Evolutionary conservation across 2,329 filamentous ascomycete species (phyloP), one percentile per base, ranked within the genome.

Genomic region (Chrysoporthe austroafricana): DNA sequence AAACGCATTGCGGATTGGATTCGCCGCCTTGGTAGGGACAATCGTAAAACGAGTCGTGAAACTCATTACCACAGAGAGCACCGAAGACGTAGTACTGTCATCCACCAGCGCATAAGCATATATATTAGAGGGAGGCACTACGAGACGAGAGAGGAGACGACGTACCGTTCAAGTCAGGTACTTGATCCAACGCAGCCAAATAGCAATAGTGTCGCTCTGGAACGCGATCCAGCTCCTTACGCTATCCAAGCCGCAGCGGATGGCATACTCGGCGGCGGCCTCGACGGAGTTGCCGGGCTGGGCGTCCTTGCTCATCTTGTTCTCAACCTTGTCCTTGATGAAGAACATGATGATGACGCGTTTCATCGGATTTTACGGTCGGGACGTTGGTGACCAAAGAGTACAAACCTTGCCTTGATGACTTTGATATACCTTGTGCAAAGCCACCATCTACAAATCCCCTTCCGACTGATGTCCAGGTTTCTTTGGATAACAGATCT

Each of bases 161-260:
- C 67, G 26, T 77, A 85, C 84, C 32, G 85, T 83, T 71, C 89
- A 90, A 1, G 87, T 85, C 36, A 84, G 83, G 81, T 88, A 91
- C 74, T 93, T 94, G 1, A 91, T 80, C 91, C 91, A 94, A 66
- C 91, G 84, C 21, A 93, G 87, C 72, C 93, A 94, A 1, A 94
- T 82, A 0, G 91, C 90, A 3, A 94, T 91, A 5, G 89, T 88
- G 64, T 91, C 87, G 13, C 84, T 83, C 75, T 94, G 91, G 16
- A 94, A 21, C 21, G 21, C 21, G 21, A 21, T 21, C 21, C 21
- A 21, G 21, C 21, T 21, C 21, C 21, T 21, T 21, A 21, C 21
- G 21, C 21, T 21, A 21, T 21, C 21, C 21, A 21, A 21, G 21
- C 21, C 21, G 21, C 21, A 21, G 21, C 21, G 21, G 21, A 21